phyloP scores from a whole-genome alignment of 2,329 filamentous ascomycete species.

The Diaporthe sp. region DNA sequence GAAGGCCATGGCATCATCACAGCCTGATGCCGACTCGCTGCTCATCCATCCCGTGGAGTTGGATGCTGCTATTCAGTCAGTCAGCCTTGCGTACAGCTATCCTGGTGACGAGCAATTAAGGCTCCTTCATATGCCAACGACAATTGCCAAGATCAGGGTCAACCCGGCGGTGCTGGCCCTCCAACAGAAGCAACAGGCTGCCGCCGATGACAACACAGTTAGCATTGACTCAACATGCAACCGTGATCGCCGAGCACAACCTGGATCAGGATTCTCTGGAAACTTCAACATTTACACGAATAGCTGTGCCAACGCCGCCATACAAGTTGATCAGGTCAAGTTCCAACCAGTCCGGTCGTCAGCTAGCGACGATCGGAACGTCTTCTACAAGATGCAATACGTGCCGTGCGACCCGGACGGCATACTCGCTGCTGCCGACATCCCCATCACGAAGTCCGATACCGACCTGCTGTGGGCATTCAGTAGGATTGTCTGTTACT shows the following conservation, averaged over 20 bases:
- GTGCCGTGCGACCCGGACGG: conserved; percentile 25
- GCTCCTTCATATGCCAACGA: conserved; percentile 24
- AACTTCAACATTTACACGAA: conserved; percentile 13
- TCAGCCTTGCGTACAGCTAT: conserved; percentile 32
- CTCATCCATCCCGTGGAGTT: conserved; percentile 27
- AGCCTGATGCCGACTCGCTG: not conserved
- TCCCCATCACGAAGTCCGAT: not conserved
- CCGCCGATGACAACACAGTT: not conserved
- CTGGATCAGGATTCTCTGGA: conserved; percentile 8
- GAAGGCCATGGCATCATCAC: not conserved
- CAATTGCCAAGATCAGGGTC: conserved; percentile 6
- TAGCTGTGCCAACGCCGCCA: conserved; percentile 3
- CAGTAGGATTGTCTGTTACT: conserved; percentile 40
- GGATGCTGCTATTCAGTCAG: conserved; percentile 19
- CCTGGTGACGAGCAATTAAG: conserved; percentile 28
- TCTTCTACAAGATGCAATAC: conserved; percentile 25
- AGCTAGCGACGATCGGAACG: not conserved
- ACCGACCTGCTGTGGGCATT: conserved; percentile 28
- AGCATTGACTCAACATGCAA: conserved; percentile 3
- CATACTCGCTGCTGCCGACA: not conserved
- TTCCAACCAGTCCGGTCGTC: conserved; percentile 9
- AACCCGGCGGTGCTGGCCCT: conserved; percentile 21
- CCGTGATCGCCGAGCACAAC: not conserved
- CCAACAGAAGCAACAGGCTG: not conserved
- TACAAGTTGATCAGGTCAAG: conserved; percentile 18